Conservation (phyloP, 371 early-diverging fungal species). For the Mucor piriformis region DNA sequence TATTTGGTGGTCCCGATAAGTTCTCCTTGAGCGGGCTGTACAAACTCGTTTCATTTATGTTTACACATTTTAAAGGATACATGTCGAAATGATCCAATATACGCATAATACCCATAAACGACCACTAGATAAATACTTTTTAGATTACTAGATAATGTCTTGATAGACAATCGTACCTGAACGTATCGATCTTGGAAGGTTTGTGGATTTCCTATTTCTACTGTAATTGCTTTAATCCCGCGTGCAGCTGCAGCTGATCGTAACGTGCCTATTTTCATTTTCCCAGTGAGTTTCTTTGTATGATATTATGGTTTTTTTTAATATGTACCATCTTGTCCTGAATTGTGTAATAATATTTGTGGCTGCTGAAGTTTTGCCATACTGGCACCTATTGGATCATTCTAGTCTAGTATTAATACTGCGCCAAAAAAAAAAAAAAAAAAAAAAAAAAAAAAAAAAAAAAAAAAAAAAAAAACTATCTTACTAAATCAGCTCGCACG, state of each 20-base stretch:
- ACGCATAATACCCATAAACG: conserved; percentile 36
- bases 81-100: conserved; percentile 35
- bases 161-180: conserved; percentile 42
- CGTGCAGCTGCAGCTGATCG: conserved; percentile 81
- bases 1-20: conserved; percentile 18
- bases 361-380: conserved; percentile 90
- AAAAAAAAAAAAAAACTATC: neutral
- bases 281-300: neutral
- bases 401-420: conserved; percentile 24
- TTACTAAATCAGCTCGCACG: conserved; percentile 80
- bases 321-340: conserved; percentile 38
- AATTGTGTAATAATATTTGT: conserved; percentile 64
- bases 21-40: neutral
- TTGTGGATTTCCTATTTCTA: conserved; percentile 83
- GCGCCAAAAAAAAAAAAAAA: neutral
- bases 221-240: conserved; percentile 86
- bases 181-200: conserved; percentile 74
- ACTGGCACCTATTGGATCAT: conserved; percentile 68
- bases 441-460: neutral
- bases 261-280: conserved; percentile 62
- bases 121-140: conserved; percentile 20
- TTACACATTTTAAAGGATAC: conserved; percentile 21
- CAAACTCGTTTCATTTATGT: neutral
- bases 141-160: neutral
- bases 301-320: neutral